A percentile compares a stretch with the other conserved stretches of the same genome.
Evolutionary conservation across 148 eudicot species (phyloP).

Genomic region (Polygonum maritimum): DNA sequence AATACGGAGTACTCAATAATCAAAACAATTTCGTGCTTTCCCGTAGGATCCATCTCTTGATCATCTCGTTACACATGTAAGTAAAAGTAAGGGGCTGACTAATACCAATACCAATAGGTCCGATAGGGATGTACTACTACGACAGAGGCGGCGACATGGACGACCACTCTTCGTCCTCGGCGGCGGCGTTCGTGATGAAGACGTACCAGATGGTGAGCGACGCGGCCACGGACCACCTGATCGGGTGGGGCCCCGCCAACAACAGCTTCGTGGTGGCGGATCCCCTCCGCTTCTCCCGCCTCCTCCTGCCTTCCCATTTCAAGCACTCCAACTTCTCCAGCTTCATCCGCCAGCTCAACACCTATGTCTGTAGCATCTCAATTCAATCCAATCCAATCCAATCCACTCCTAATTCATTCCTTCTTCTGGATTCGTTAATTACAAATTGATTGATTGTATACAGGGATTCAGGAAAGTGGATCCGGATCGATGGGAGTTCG

Average conservation of each 20-base stretch:
- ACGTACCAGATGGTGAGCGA: constrained; percentile 73
- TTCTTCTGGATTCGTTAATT: not conserved
- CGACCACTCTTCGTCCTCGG: not conserved
- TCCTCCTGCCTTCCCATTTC: constrained; percentile 50
- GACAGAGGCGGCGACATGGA: not conserved
- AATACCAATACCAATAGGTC: no score
- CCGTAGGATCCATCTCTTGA: no score
- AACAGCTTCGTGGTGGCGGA: constrained; percentile 64
- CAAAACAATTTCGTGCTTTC: no score
- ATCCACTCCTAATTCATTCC: not conserved
- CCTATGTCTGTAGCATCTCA: constrained; percentile 44
- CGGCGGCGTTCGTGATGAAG: constrained; percentile 67
- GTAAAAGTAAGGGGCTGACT: not conserved
- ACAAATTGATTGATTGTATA: not conserved
- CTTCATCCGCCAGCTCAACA: constrained; percentile 84
- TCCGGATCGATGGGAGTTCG: constrained; percentile 68
- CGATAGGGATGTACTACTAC: not conserved
- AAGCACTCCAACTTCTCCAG: constrained; percentile 89
- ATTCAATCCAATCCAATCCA: not conserved
- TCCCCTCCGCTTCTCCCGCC: constrained; percentile 54
- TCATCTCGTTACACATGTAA: not conserved
- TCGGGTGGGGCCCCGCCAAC: constrained; percentile 62
- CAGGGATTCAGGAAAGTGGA: constrained; percentile 68
- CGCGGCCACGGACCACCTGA: constrained; percentile 37
- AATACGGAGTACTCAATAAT: no score